These are phyloP conservation scores for Comarum palustre DNA, from an alignment of 306 rosid genomes.

Conservation along the genomic window DNA sequence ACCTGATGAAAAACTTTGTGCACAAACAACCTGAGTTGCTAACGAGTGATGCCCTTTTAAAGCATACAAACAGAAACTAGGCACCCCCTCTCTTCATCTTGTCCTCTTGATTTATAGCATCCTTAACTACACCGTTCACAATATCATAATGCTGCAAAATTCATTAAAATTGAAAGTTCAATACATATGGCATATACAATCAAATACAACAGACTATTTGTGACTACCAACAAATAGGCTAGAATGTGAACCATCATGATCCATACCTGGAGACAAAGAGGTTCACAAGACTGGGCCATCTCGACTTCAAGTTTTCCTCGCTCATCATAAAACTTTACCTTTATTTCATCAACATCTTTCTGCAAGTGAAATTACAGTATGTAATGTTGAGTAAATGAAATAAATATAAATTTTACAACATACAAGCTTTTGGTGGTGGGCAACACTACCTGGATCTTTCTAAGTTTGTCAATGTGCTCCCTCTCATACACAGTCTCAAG, in stretches of 20 bases:
- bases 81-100: no score
- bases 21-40: no score
- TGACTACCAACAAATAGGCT: background rate
- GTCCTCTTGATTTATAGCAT: constrained; percentile 28
- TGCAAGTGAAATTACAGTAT: constrained; percentile 11
- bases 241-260: background rate
- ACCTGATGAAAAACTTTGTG: no score
- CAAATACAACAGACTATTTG: background rate
- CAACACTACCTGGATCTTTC: background rate
- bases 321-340: constrained; percentile 57
- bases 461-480: background rate
- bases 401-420: background rate
- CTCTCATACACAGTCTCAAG: background rate
- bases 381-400: no score
- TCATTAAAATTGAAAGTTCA: no score
- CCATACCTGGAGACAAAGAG: constrained; percentile 28
- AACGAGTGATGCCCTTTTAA: no score
- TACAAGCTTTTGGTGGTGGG: background rate
- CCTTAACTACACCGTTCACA: constrained; percentile 49
- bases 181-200: background rate
- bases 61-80: no score
- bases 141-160: constrained; percentile 50
- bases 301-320: constrained; percentile 64
- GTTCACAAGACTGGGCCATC: constrained; percentile 63
- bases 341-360: constrained; percentile 55